Evolutionary conservation across 495 filamentous ascomycete species (phyloP).

Genomic region (Trichoderma gamsii): DNA sequence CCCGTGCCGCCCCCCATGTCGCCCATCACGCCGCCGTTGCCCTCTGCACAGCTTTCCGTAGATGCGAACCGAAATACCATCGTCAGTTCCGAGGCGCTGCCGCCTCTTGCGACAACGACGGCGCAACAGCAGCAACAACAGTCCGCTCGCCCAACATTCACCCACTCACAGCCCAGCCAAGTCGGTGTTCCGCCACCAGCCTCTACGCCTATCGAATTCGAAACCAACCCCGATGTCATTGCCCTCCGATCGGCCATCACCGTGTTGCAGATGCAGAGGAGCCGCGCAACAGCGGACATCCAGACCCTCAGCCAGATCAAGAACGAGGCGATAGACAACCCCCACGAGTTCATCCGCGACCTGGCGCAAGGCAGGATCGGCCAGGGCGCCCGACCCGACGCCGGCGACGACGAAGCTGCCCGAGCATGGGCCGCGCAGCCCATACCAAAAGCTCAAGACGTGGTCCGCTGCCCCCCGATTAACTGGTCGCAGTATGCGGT

Average conservation of each 20-base stretch:
- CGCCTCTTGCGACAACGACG: background rate
- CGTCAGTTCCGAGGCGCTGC: background rate
- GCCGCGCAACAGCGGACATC: constrained; percentile 67
- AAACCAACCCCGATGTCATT: constrained; percentile 75
- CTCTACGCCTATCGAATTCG: constrained; percentile 64
- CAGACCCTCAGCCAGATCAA: constrained; percentile 57
- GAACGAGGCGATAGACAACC: constrained; percentile 57
- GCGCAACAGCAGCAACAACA: constrained; percentile 18
- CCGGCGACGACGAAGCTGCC: constrained; percentile 17
- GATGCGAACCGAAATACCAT: background rate
- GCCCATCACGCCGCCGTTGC: constrained; percentile 40
- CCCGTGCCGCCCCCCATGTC: constrained; percentile 37
- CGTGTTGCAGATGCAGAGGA: constrained; percentile 75
- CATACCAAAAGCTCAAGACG: constrained; percentile 72
- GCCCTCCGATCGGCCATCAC: constrained; percentile 74
- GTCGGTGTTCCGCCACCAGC: constrained; percentile 41
- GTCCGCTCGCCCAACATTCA: constrained; percentile 32
- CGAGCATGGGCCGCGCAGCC: constrained; percentile 8
- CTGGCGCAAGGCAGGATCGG: constrained; percentile 47
- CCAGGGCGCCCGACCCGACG: constrained; percentile 2
- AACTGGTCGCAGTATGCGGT: constrained; percentile 90
- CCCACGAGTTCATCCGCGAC: constrained; percentile 60
- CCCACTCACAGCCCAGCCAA: constrained; percentile 36
- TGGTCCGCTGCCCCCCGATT: constrained; percentile 76
- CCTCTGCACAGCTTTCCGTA: constrained; percentile 18